Base-by-base conservation (phyloP, 768 basidiomycete genomes). In the Suillus weaverae region DNA sequence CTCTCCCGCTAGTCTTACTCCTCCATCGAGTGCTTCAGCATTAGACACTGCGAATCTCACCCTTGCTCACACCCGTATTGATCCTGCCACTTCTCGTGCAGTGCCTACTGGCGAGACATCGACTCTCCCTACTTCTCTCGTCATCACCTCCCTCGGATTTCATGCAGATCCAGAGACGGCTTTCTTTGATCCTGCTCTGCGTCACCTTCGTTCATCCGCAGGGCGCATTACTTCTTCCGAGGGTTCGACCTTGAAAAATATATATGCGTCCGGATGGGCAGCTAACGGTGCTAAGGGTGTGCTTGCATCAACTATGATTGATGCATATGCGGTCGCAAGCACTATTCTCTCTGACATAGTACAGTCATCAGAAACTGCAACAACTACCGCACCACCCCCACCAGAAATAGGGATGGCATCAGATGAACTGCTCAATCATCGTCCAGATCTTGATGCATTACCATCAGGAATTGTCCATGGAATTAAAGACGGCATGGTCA, bases 251-350 rank as follows among this genome's bases (percentile, higher is more conserved):
- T 68, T 89, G 43, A 82, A 80, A 43, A 86, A 86, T 64, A 81
- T 96, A n/a, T 99, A 97, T 72, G 90, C 94, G 1, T 89, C 92
- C 1, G 97, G 97, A 11, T 99, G 97, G 97, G 90, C 94, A 2
- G 90, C 94, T 2, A 88, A 85, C 4, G 97, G 97, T 41, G 95
- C 97, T 0, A 89, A 86, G 61, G 96, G 96, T 11, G 95, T 99
- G 14, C 82, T 99, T 53, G 95, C 94, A 2, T 83, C 89, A 4
- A 97, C 97, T 39, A 95, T 99, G 95, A 87, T 94, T 76, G 85
- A 97, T 72, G 92, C 96, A 26, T 94, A 95, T 72, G 82, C 84
- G 3, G 87, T 93, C 3, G 90, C 92, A 2, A 87, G 91, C 44
- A 79, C 83, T 0, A 85, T 98, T 61, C 66, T 94, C 1, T 76